phyloP scores from a whole-genome alignment of 306 rosid species.

The Vachellia pachyceras region DNA sequence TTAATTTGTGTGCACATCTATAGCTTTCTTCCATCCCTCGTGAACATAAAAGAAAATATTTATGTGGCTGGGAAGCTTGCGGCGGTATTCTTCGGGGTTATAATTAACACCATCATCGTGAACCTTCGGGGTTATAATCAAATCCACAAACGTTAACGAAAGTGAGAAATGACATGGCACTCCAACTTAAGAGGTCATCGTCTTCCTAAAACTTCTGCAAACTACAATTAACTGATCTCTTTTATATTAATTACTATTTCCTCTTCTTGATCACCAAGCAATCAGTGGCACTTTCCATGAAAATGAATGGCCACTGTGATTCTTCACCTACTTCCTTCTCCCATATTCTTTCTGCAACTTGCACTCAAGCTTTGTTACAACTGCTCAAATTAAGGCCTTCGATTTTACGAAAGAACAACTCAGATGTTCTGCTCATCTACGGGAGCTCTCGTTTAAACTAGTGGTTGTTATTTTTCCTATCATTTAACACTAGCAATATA shows the following conservation, averaged over 20 bases:
- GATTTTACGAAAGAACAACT: neutral
- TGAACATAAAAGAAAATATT: neutral
- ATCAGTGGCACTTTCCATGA: neutral
- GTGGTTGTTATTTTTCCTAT: neutral
- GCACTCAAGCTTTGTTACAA: too few species aligned
- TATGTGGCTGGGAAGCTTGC: constrained; percentile 14
- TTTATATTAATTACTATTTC: neutral
- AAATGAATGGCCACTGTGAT: neutral
- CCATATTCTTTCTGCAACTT: neutral
- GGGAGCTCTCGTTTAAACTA: neutral
- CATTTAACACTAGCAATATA: neutral
- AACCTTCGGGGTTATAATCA: constrained; percentile 10
- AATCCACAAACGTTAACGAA: constrained; percentile 36
- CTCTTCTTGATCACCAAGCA: neutral
- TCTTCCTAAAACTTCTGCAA: constrained; percentile 9
- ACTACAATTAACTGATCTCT: neutral
- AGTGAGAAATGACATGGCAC: constrained; percentile 41
- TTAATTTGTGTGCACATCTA: neutral
- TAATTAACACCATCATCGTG: constrained; percentile 38
- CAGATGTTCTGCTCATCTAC: neutral
- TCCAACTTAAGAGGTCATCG: constrained; percentile 51
- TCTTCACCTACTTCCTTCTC: neutral
- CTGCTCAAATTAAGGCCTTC: neutral
- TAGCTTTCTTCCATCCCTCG: neutral
- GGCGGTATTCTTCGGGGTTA: constrained; percentile 6